Conservation (phyloP, 345 rosid genomes). For the Eucalyptus regnans region DNA sequence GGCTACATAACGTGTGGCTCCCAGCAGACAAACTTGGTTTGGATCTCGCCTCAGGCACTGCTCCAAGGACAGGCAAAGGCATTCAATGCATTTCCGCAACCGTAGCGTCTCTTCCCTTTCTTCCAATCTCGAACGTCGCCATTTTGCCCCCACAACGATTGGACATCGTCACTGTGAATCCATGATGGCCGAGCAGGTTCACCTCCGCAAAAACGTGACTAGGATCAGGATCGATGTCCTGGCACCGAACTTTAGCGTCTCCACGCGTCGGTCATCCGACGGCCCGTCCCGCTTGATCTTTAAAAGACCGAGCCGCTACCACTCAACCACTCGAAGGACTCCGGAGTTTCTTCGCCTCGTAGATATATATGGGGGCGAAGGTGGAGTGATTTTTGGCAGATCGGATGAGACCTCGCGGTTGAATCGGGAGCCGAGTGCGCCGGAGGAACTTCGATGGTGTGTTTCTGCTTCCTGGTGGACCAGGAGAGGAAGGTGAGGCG, state of each 20-base stretch:
- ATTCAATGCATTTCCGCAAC: not conserved
- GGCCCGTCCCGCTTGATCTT: not conserved
- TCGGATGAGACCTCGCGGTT: not conserved
- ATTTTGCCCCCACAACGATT: not conserved
- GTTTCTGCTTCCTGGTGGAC: conserved; percentile 7
- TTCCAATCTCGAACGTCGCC: not conserved
- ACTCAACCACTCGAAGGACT: not conserved
- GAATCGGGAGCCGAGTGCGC: not conserved
- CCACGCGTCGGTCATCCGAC: not conserved
- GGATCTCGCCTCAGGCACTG: not conserved
- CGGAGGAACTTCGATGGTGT: not conserved
- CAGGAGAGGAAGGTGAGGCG: conserved; percentile 1
- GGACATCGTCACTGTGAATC: not conserved
- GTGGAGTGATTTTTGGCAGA: not conserved
- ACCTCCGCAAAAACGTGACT: not conserved
- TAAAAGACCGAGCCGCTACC: not conserved
- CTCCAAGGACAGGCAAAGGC: not conserved
- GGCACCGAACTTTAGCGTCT: not conserved
- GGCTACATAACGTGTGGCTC: not conserved
- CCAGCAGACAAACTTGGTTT: not conserved
- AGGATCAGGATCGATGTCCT: not conserved
- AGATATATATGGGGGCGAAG: not conserved
- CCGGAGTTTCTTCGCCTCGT: not conserved
- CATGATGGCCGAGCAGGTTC: not conserved
- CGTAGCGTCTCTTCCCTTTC: not conserved